phyloP scores from a whole-genome alignment of 1,139 yeast genomes.

The Dujonia santamariae region DNA sequence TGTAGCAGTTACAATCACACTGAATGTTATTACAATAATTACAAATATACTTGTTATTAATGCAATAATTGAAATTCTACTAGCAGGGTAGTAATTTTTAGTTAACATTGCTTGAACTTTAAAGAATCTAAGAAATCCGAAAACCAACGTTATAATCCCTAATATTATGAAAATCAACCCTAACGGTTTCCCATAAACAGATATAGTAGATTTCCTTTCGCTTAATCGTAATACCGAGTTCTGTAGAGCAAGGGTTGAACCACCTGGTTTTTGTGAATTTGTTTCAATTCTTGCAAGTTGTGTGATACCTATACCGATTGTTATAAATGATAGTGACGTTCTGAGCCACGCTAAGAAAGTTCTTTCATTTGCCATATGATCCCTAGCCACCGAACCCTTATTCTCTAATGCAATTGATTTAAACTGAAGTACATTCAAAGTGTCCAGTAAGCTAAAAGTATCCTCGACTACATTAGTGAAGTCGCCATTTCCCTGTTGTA shows the following conservation, averaged over 20 bases:
- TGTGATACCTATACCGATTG: conserved; percentile 42
- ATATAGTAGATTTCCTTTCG: conserved; percentile 10
- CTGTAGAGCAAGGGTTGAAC: neutral
- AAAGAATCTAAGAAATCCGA: conserved; percentile 34
- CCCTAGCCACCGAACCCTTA: conserved; percentile 48
- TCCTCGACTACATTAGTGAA: conserved; percentile 5
- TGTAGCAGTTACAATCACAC: conserved; percentile 16
- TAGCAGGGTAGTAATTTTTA: conserved; percentile 28
- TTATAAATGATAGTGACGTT: conserved; percentile 46
- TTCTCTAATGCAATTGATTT: conserved; percentile 39
- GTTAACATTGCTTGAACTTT: conserved; percentile 29
- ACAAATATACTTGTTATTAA: conserved; percentile 19
- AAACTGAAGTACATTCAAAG: conserved; percentile 8
- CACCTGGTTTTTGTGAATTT: conserved; percentile 2
- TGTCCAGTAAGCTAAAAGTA: conserved; percentile 5
- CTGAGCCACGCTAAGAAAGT: conserved; percentile 77
- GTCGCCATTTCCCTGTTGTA: too few relatives aligned
- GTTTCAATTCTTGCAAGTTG: conserved; percentile 37
- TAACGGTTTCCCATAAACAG: conserved; percentile 32
- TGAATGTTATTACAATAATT: conserved; percentile 22
- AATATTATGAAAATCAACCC: conserved; percentile 33
- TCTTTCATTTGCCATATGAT: conserved; percentile 69
- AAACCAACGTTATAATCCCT: conserved; percentile 33
- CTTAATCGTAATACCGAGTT: too few relatives aligned
- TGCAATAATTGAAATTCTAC: conserved; percentile 21